These are phyloP conservation scores for Kwoniella sp. DNA, from an alignment of 768 basidiomycete species.

Conservation along the genomic window DNA sequence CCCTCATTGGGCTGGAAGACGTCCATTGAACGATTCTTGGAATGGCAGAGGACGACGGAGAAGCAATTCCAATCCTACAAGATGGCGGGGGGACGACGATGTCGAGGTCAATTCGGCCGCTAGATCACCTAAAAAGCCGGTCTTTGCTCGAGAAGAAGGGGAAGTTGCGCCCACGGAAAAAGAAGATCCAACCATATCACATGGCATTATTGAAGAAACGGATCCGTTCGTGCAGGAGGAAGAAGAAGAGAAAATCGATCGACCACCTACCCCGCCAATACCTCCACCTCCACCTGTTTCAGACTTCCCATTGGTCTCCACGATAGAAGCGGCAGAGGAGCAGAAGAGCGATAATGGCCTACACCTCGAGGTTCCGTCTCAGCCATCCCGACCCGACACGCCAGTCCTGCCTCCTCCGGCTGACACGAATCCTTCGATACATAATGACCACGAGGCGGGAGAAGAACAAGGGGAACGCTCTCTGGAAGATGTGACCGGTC, in stretches of 20 bases:
- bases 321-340: not conserved
- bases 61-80: slow-evolving; percentile 20
- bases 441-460: not conserved
- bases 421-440: not conserved
- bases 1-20: not conserved
- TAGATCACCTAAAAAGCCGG: slow-evolving; percentile 4
- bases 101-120: not conserved
- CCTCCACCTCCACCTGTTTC: slow-evolving; percentile 2
- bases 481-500: not conserved
- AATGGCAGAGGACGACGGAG: slow-evolving; percentile 8
- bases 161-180: slow-evolving; percentile 6
- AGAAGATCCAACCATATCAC: not conserved
- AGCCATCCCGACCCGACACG: slow-evolving; percentile 13
- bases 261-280: slow-evolving; percentile 20
- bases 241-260: slow-evolving; percentile 6
- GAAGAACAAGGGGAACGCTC: not conserved
- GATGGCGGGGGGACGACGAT: slow-evolving; percentile 12
- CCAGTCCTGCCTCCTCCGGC: slow-evolving; percentile 9
- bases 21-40: slow-evolving; percentile 18
- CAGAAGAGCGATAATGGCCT: slow-evolving; percentile 2
- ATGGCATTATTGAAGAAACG: not conserved
- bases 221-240: not conserved
- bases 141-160: slow-evolving; percentile 12
- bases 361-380: slow-evolving; percentile 1
- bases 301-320: not conserved